Evolutionary conservation across 352 stramenopile genomes (phyloP).

Genomic region (Pythium grandisporangium): DNA sequence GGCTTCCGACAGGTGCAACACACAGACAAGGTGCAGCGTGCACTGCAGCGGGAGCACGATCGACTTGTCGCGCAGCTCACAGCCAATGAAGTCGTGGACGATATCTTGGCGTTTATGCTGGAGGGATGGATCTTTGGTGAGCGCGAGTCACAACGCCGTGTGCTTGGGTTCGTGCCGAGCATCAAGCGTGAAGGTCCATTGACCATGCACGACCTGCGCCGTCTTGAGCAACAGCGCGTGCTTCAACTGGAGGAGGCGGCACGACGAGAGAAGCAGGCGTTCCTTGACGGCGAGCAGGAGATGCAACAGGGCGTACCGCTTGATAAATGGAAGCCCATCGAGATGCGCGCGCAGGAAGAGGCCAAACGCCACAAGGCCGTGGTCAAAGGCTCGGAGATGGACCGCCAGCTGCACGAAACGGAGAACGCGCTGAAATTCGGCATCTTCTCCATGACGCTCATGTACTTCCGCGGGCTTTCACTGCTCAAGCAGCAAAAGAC

Average conservation of each 20-base stretch:
- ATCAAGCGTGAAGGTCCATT: constrained; percentile 74
- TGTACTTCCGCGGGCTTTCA: constrained; percentile 93
- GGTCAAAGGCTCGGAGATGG: constrained; percentile 48
- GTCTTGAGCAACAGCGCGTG: constrained; percentile 39
- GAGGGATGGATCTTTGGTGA: constrained; percentile 96
- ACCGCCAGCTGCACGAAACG: constrained; percentile 70
- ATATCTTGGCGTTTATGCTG: constrained; percentile 93
- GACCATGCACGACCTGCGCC: constrained; percentile 56
- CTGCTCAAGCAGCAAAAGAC: constrained; percentile 81
- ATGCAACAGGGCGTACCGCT: constrained; percentile 36
- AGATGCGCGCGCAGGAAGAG: constrained; percentile 46
- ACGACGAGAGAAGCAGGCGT: too few relatives aligned
- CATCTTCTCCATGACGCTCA: constrained; percentile 93
- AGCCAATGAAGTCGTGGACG: constrained; percentile 87
- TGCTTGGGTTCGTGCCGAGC: constrained; percentile 75
- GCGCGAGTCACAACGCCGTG: constrained; percentile 64
- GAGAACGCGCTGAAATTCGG: constrained; percentile 94
- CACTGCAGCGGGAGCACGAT: constrained; percentile 85
- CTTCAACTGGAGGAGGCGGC: constrained; percentile 25
- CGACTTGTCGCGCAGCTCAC: constrained; percentile 78
- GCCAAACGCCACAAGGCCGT: constrained; percentile 50
- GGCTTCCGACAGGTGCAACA: constrained; percentile 86
- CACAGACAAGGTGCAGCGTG: constrained; percentile 58
- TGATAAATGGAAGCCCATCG: constrained; percentile 72
- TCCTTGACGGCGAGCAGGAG: constrained; percentile 23